Evolutionary conservation across 495 filamentous ascomycete species (phyloP).

Genomic region (Melanomma pulvis-pyrius): DNA sequence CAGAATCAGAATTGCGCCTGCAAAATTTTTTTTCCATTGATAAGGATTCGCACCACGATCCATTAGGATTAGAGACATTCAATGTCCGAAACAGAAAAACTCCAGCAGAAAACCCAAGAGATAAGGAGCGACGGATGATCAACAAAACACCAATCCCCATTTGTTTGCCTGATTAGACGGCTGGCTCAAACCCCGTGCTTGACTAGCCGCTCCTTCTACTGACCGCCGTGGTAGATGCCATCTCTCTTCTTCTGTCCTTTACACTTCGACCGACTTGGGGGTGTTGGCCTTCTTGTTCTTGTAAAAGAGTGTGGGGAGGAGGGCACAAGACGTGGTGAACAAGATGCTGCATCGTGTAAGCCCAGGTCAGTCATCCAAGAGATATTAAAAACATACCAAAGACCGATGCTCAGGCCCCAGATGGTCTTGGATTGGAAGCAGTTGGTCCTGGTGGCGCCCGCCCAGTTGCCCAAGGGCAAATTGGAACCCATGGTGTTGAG

Average conservation of each 20-base stretch:
- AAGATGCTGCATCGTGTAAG: conserved; percentile 41
- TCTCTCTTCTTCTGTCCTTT: background rate
- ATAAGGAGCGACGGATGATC: background rate
- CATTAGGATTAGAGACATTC: conserved; percentile 41
- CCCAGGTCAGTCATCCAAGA: background rate
- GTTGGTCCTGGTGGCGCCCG: conserved; percentile 66
- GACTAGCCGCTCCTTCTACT: conserved; percentile 25
- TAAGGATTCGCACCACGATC: background rate
- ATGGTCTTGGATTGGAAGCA: conserved; percentile 87
- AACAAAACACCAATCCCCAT: background rate
- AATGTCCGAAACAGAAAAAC: conserved; percentile 35
- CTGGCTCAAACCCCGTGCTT: conserved; percentile 26
- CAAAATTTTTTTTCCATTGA: conserved; percentile 23
- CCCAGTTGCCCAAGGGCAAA: conserved; percentile 62
- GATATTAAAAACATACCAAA: conserved; percentile 58
- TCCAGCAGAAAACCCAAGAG: background rate
- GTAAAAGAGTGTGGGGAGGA: conserved; percentile 47
- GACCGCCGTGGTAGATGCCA: background rate
- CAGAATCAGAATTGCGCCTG: conserved; percentile 3
- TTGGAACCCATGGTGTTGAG: conserved; percentile 47
- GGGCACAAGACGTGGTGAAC: conserved; percentile 42
- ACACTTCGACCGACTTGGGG: conserved; percentile 37
- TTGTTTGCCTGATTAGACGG: background rate
- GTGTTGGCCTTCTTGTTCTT: conserved; percentile 47
- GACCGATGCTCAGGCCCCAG: conserved; percentile 84